Percentiles rank a stretch among this genome's conserved stretches.
phyloP scores from a whole-genome alignment of 2,329 filamentous ascomycete genomes.

The Phaeosphaeria sp. region DNA sequence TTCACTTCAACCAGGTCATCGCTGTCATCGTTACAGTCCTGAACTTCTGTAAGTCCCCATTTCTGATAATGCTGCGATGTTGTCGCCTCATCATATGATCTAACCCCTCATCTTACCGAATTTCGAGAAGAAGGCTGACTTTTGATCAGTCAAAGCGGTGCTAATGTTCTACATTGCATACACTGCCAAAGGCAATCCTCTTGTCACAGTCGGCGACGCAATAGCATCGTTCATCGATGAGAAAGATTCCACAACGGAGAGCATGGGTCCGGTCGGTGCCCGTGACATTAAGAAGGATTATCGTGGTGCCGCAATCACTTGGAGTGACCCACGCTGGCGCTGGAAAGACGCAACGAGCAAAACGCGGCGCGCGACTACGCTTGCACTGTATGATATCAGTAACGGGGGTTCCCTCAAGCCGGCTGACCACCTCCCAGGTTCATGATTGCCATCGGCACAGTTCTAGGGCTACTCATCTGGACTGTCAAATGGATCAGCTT shows the following conservation, averaged over 20 bases:
- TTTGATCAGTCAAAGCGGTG: constrained; percentile 19
- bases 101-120: background rate
- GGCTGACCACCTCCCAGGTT: constrained; percentile 4
- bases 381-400: constrained; percentile 9
- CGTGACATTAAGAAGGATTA: constrained; percentile 6
- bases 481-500: background rate
- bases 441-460: background rate
- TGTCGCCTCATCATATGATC: no score
- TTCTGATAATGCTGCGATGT: background rate
- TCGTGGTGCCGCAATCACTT: constrained; percentile 5
- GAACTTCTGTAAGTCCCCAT: background rate
- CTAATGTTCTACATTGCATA: constrained; percentile 24
- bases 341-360: constrained; percentile 21
- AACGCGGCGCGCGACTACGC: constrained; percentile 7
- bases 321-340: constrained; percentile 6
- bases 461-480: background rate
- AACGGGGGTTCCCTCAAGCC: no score
- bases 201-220: constrained; percentile 33
- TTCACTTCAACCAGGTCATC: background rate
- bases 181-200: constrained; percentile 17
- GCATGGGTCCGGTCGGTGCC: constrained; percentile 17
- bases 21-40: background rate
- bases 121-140: background rate
- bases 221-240: constrained; percentile 25
- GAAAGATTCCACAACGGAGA: constrained; percentile 12